phyloP scores from a whole-genome alignment of 192 early-diverging fungal genomes.

The Coemansia javaensis region DNA sequence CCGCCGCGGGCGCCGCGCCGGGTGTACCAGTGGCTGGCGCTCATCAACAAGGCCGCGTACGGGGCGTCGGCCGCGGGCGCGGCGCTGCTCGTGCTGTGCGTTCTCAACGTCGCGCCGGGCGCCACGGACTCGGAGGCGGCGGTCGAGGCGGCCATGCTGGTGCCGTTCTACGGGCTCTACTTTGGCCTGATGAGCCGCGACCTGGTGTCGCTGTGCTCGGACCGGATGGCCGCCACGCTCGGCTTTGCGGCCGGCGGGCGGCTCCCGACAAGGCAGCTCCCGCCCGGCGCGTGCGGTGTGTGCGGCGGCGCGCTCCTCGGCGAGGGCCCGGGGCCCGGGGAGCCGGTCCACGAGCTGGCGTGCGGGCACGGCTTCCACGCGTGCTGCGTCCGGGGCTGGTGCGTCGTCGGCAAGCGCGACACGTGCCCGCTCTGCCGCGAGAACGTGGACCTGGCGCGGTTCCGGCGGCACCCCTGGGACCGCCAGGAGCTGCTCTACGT shows the following conservation, averaged over 20 bases:
- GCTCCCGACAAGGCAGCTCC: constrained; percentile 32
- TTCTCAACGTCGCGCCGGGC: constrained; percentile 39
- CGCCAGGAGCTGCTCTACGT: constrained; percentile 50
- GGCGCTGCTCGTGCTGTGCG: constrained; percentile 25
- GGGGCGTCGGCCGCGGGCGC: constrained; percentile 25
- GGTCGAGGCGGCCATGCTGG: constrained; percentile 20
- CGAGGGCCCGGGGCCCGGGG: background rate
- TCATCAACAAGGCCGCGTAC: constrained; percentile 45
- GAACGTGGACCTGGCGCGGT: constrained; percentile 45
- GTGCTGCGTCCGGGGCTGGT: constrained; percentile 53
- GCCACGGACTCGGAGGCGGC: constrained; percentile 33
- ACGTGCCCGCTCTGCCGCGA: constrained; percentile 51
- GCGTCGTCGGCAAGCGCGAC: constrained; percentile 50
- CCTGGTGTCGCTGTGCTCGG: constrained; percentile 43
- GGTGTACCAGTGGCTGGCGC: constrained; percentile 49
- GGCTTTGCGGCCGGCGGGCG: constrained; percentile 26
- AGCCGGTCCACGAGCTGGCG: constrained; percentile 34
- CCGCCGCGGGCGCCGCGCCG: constrained; percentile 31
- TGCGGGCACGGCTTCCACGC: constrained; percentile 51
- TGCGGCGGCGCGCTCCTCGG: constrained; percentile 31
- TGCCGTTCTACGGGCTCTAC: constrained; percentile 46
- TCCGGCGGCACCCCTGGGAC: constrained; percentile 49
- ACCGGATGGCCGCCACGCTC: constrained; percentile 44
- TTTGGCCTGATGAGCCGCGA: constrained; percentile 49
- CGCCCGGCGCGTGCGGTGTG: constrained; percentile 35